Conservation (phyloP, 768 basidiomycete species). For the Lactarius tabidus region DNA sequence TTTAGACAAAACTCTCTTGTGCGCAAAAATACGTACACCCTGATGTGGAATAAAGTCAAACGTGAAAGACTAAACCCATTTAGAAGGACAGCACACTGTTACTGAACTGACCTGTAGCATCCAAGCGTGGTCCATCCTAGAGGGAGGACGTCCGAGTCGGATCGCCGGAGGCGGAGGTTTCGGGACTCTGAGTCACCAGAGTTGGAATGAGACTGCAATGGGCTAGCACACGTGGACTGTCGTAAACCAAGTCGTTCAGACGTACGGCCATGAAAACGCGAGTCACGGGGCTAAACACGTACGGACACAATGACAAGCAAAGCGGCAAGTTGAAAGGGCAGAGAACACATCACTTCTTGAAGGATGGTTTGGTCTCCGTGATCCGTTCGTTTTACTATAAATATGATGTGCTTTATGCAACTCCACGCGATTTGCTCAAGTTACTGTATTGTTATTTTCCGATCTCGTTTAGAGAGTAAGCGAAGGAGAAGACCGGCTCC, state of each 20-base stretch:
- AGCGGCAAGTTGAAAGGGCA: slow-evolving; percentile 1
- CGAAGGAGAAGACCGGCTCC: no score
- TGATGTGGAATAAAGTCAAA: slow-evolving; percentile 34
- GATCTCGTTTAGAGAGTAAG: no score
- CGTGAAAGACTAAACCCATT: slow-evolving; percentile 30
- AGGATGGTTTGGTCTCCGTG: no score
- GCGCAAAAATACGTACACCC: slow-evolving; percentile 40
- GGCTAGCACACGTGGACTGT: slow-evolving; percentile 1
- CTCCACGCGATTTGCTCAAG: no score
- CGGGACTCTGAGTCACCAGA: background rate
- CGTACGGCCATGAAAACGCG: background rate
- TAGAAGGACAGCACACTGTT: background rate
- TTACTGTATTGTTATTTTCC: no score
- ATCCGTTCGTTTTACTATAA: no score
- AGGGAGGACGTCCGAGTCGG: slow-evolving; percentile 37
- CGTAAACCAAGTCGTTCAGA: background rate
- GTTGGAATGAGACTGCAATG: background rate
- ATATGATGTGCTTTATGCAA: no score
- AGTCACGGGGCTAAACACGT: background rate
- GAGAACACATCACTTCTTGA: slow-evolving; percentile 2
- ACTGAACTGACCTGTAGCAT: slow-evolving; percentile 53
- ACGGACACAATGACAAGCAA: slow-evolving; percentile 3
- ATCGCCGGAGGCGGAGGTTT: slow-evolving; percentile 4
- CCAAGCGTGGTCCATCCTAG: slow-evolving; percentile 53
- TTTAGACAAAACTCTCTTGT: background rate